Evolutionary conservation across 1,139 yeast species (phyloP), one percentile per base, ranked within the genome.

Genomic region (Yamadazyma aaseri): DNA sequence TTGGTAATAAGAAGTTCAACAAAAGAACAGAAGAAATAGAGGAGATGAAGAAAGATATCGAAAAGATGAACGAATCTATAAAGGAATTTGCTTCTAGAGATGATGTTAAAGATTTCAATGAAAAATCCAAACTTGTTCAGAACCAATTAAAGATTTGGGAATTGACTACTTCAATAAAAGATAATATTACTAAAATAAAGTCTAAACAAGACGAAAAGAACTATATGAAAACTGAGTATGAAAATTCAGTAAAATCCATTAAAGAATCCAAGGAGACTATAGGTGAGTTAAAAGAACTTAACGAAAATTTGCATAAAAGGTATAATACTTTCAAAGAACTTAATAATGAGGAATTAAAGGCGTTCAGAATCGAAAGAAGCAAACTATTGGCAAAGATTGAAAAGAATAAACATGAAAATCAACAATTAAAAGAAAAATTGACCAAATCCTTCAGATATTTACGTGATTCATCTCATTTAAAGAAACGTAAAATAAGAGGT

Each of bases 171-270:
- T 29, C 71, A 56, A 49, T 60, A 58, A 29, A 67, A 55, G 45
- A 65, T 44, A 38, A 64, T 58, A 39, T 66, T 50, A 34, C 65
- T 54, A 48, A 59, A 51, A 51, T 61, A 41, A 35, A 66, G 49
- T 36, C 69, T 55, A 50, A 65, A 58, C 46, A 55, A 36, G 53
- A 69, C 21, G 96, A 87, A 47, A 75, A 71, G 38, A 74, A 65
- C 34, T 87, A 85, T 53, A 82, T 84, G 77, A 58, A 66, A 7
- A 66, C 65, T 25, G 95, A 89, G 55, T 75, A 79, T 35, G 69
- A 68, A 31, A 75, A 80, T 40, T 86, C 94, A 0, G 52, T 65
- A 2, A 57, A 62, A 5, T 74, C 90, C 0, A 73, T 78, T 0
- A 57, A 56, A 5, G 86, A 79, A 11, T 74, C 85, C 0, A 55